These are phyloP conservation scores for Kwoniella botswanensis DNA, from an alignment of 768 basidiomycete genomes.

Conservation along the genomic window DNA sequence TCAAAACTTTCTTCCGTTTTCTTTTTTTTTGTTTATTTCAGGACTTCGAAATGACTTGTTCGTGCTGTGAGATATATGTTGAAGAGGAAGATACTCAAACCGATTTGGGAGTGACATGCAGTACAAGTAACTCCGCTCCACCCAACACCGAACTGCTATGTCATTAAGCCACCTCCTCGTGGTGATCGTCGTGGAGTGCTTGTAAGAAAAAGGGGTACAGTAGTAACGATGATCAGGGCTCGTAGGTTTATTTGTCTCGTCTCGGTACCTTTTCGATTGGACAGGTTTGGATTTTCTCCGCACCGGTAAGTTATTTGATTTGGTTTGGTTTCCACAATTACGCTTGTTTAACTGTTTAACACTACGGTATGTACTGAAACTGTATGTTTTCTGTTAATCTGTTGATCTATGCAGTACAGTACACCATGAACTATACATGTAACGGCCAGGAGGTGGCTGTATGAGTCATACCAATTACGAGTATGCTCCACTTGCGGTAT, in stretches of 20 bases:
- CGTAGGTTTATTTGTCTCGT: neutral
- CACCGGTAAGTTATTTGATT: neutral
- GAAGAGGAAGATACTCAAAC: too few species aligned
- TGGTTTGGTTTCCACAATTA: neutral
- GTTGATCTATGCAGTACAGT: neutral
- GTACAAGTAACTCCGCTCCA: too few species aligned
- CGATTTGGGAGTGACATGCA: too few species aligned
- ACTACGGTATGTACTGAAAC: neutral
- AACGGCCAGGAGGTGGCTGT: too few species aligned
- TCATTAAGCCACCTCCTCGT: neutral
- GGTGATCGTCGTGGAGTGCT: neutral
- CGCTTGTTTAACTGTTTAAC: neutral
- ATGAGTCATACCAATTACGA: too few species aligned
- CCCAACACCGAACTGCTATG: too few species aligned
- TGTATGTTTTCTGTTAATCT: neutral
- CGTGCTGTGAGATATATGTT: too few species aligned
- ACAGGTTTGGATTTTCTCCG: neutral
- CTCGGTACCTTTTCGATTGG: neutral
- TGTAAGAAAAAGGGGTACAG: neutral
- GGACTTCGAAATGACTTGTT: too few species aligned
- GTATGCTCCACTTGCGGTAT: too few species aligned
- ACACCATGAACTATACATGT: too few species aligned
- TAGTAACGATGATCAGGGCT: neutral
- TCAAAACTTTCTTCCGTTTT: neutral
- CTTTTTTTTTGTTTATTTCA: neutral